Evolutionary conservation across 1,284 basidiomycete genomes (phyloP), one percentile per base, ranked within the genome.

Genomic region (Apiotrichum porosum): DNA sequence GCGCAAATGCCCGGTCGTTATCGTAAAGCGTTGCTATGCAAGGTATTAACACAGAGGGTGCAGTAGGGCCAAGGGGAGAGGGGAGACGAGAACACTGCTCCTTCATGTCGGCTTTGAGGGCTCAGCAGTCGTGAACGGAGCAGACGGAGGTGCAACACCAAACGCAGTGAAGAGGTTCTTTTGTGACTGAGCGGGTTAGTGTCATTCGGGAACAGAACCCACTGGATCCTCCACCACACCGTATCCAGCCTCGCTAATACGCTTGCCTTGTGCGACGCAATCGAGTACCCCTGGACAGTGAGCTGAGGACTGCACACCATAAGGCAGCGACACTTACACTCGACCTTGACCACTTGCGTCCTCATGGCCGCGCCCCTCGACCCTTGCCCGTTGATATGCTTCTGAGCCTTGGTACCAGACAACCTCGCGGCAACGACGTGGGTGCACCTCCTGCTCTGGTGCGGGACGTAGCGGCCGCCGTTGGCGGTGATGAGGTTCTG

Each of bases 401-500:
- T 74, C 43, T 73, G 69, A 22, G 69, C 58, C 50, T 74, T 74
- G 9, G 53, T 60, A 4, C 70, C 72, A 8, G 62, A 63, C 13
- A 74, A 47, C n/a, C 63, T 61, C 28, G 60, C 58, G 14, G 71
- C 70, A 28, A 74, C 57, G 22, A 73, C 64, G 51, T 74, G 71
- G 10, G 72, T 73, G 46, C 66, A 67, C 3, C 63, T 50, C 2
- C 60, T 57, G 18, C 47, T 61, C 41, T 62, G 63, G 39, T 65
- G 58, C 2, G 69, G 62, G 33, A 65, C 64, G 44, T 35, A 51
- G 14, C 65, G 56, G 6, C 71, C 72, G 0, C 72, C 72, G 32
- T 74, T 71, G 10, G 58, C 34, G 0, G 70, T 66, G 40, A 74
- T 72, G 21, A 74, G 46, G 49, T 69, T 63, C 50, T 72, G 68